Conservation (phyloP, 345 rosid species). For the Arabidopsis arenosa region DNA sequence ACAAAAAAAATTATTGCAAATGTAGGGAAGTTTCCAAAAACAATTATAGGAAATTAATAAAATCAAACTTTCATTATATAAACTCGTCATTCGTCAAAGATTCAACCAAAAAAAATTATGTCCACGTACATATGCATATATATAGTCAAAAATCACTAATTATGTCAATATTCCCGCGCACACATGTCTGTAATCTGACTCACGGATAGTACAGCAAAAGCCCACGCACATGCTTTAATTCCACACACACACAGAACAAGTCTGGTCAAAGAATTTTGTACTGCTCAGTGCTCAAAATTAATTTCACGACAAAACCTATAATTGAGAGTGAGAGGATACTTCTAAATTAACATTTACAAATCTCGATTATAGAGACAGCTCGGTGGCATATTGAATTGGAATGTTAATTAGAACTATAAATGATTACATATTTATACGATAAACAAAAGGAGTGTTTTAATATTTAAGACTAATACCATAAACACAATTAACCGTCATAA, state of each 20-base stretch:
- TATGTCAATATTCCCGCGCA: background rate
- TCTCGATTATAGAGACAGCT: background rate
- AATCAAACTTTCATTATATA: background rate
- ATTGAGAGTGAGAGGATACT: background rate
- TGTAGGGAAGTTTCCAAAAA: background rate
- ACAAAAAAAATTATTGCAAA: background rate
- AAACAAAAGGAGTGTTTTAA: background rate
- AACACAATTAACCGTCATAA: background rate
- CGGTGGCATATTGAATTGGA: background rate
- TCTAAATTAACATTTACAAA: background rate
- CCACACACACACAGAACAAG: background rate
- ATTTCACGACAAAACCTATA: background rate
- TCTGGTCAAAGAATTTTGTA: slow-evolving; percentile 7
- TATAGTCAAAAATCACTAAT: slow-evolving; percentile 1
- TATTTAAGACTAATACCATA: background rate
- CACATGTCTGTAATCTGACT: background rate
- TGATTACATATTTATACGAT: background rate
- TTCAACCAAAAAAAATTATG: background rate
- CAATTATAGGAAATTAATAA: background rate
- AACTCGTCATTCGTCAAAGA: background rate
- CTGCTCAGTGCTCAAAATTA: background rate
- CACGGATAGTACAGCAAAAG: background rate
- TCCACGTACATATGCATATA: background rate
- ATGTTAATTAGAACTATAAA: background rate
- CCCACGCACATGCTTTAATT: background rate